Base-by-base conservation (phyloP, 2,329 filamentous ascomycete genomes). In the Tolypocladium pustulatum region DNA sequence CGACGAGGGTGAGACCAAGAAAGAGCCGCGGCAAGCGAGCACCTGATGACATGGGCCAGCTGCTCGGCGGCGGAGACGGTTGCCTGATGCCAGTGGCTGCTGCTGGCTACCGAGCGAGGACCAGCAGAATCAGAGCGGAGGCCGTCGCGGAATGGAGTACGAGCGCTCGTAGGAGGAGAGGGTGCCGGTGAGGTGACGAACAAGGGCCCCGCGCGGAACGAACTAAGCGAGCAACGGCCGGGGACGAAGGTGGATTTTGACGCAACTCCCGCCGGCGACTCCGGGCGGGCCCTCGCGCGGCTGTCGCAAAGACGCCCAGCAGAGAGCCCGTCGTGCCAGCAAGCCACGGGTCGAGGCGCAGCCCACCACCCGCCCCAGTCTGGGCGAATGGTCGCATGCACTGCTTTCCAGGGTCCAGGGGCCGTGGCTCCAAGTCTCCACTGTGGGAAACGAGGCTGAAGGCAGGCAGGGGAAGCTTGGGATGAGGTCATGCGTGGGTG, bases 221-320 rank as follows among this genome's bases (percentile, higher is more conserved):
- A 25, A 38, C 34, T 10, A 25, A 38, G 54, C 22, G n/a, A 27
- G 37, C 15, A 15, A 13, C 54, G 36, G 34, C 22, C 22, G 37
- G 54, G 6, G 53, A 40, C 22, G 27, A 38, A n/a, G 54, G 25
- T 30, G 37, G 36, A 15, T 6, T 7, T 27, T 3, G 36, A 27
- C 22, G 32, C 52, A 34, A 54, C 65, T 61, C 65, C 62, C 64
- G 61, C 65, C 66, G 66, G 66, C 65, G 62, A 67, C 65, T 66
- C 66, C 54, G 54, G 36, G 37, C 38, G 37, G 54, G 54, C 17
- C 54, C n/a, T 40, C 17, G 37, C 25, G 54, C 54, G 54, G 54
- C 36, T 40, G 54, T 40, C 54, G 54, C 36, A 40, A 51, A 15
- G 57, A 58, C 51, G 57, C 57, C 57, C 57, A 46, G 57, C 51